Base-by-base conservation (phyloP, 192 early-diverging fungal species). In the Chytriomyces confervae region DNA sequence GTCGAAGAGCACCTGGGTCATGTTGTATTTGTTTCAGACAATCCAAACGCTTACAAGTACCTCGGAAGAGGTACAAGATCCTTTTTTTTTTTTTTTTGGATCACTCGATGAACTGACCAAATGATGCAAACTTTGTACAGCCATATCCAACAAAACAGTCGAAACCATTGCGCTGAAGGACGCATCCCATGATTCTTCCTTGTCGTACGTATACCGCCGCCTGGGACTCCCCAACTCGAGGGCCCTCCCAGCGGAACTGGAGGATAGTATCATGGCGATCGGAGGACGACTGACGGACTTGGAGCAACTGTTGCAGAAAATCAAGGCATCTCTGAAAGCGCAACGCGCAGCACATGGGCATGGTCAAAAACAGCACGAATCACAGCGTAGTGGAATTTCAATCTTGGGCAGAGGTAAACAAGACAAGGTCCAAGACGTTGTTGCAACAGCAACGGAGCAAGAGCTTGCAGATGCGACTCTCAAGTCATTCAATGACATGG, bases 251-350 rank as follows among this genome's bases (percentile, higher is more conserved):
- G 50, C 50, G 18, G 77, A 80, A 18, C 61, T 85, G 20, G 62
- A 69, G 57, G 48, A 47, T 69, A 9, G 86, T 86, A 92, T 97
- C 16, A 70, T 84, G 27, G 87, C 87, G 1, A 84, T 99, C 13
- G 98, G 97, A 36, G 98, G 98, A 20, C 89, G 98, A 18, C 81
- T 97, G 18, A 94, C 92, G 46, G 96, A 99, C 83, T 81, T 99
- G 46, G 91, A 96, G 81, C 77, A 95, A 11, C 89, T 97, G 78
- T 90, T 96, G 46, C 93, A 95, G 69, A 98, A 98, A 78, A 92
- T 98, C 50, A 88, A 93, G 57, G 86, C 92, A 6, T 93, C 62
- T 7, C 68, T 73, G 61, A 49, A 72, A 44, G 61, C 49, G 1
- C 47, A 69, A 61, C 46, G 24, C 5, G 9, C 61, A 18, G 36